Evolutionary conservation across 345 rosid species (phyloP).

Genomic region (Psidium guajava): DNA sequence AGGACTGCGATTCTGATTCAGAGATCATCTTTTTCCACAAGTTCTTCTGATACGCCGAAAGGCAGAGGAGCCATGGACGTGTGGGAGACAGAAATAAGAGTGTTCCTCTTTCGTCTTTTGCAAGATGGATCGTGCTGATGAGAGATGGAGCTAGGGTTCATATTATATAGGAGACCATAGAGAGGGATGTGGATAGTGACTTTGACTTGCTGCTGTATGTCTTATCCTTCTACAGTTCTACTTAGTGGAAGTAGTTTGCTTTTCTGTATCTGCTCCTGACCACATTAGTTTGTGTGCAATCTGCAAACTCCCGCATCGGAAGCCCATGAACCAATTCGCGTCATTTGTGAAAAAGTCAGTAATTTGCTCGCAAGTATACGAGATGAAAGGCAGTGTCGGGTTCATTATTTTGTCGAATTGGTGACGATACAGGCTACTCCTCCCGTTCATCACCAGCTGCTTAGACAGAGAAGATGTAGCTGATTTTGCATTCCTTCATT

Average conservation of each 20-base stretch:
- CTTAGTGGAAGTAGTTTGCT: not conserved
- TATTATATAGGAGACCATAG: not conserved
- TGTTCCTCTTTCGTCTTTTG: not conserved
- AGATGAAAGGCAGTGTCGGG: not conserved
- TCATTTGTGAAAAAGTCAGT: not conserved
- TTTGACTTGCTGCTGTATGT: not conserved
- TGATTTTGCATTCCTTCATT: not conserved
- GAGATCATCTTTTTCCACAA: constrained; percentile 4
- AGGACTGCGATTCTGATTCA: not conserved
- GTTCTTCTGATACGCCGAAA: constrained; percentile 1
- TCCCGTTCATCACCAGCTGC: too few species aligned
- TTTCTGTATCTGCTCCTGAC: not conserved
- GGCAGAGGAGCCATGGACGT: not conserved
- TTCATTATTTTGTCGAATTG: not conserved
- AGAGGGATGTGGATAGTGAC: not conserved
- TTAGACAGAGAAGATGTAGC: too few species aligned
- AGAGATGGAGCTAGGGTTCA: not conserved
- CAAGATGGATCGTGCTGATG: not conserved
- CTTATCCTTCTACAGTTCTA: not conserved
- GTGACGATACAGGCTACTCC: not conserved
- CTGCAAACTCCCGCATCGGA: not conserved
- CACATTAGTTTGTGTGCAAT: not conserved
- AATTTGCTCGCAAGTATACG: not conserved
- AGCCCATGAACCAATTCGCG: not conserved
- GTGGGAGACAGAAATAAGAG: not conserved